Evolutionary conservation across 306 rosid genomes (phyloP).

Genomic region (Prunus mira): DNA sequence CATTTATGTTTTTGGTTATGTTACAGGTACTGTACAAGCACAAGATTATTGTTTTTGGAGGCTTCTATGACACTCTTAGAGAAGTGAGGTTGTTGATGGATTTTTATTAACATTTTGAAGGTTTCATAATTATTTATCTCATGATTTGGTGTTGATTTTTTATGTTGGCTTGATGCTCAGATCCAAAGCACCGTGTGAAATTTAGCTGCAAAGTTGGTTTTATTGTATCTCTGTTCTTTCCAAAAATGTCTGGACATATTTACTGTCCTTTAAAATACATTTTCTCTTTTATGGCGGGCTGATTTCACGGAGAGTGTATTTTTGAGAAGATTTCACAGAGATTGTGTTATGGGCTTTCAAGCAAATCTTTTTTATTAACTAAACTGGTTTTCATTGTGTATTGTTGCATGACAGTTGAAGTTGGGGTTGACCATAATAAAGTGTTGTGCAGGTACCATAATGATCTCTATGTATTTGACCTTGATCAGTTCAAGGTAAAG

Average conservation of each 20-base stretch:
- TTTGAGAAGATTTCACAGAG: too few species aligned
- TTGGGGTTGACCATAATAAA: constrained; percentile 5
- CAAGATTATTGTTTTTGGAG: constrained; percentile 94
- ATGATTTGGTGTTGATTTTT: not conserved
- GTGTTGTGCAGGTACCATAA: constrained; percentile 71
- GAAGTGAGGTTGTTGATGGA: constrained; percentile 88
- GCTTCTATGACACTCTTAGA: constrained; percentile 96
- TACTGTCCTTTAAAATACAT: not conserved
- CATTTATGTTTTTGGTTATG: constrained; percentile 20
- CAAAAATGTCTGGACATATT: not conserved
- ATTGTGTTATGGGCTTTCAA: too few species aligned
- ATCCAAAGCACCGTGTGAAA: not conserved
- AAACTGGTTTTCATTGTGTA: not conserved
- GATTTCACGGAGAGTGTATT: too few species aligned
- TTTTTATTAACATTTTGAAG: constrained; percentile 20
- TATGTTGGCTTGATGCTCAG: not conserved
- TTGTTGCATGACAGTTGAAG: not conserved
- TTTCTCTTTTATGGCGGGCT: too few species aligned
- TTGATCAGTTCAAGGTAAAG: constrained; percentile 87
- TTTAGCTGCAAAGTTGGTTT: not conserved
- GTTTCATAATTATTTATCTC: constrained; percentile 14
- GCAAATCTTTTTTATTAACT: too few species aligned
- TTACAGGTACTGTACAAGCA: constrained; percentile 95
- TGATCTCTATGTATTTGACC: constrained; percentile 90
- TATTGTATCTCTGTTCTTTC: not conserved